Evolutionary conservation across 108 stramenopile genomes (phyloP).

Genomic region (Skeletonema tropicum): DNA sequence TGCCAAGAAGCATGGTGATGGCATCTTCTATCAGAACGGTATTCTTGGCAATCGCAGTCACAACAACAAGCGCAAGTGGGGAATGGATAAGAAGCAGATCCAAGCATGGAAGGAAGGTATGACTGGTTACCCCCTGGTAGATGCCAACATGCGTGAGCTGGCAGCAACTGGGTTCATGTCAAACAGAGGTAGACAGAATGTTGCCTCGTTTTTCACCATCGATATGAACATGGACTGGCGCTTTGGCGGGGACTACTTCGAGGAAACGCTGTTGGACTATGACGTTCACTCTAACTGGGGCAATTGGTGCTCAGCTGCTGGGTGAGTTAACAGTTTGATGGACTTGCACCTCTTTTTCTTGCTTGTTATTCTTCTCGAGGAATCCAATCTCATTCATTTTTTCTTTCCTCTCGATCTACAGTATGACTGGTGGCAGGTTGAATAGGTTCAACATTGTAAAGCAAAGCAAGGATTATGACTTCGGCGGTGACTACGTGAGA

Average conservation of each 20-base stretch:
- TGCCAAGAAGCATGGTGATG: slow-evolving; percentile 85
- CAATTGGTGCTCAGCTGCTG: slow-evolving; percentile 87
- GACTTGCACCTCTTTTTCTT: background rate
- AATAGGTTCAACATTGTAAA: slow-evolving; percentile 96
- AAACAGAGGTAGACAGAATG: slow-evolving; percentile 97
- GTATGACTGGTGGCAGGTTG: slow-evolving; percentile 93
- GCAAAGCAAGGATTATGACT: slow-evolving; percentile 95
- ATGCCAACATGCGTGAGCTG: slow-evolving; percentile 99
- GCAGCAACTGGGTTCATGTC: slow-evolving; percentile 95
- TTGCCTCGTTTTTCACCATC: slow-evolving; percentile 90
- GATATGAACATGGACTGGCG: slow-evolving; percentile 97
- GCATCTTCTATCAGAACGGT: slow-evolving; percentile 84
- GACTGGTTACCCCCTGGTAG: slow-evolving; percentile 92
- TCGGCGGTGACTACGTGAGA: slow-evolving; percentile 92
- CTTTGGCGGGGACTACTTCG: slow-evolving; percentile 93
- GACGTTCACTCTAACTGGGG: slow-evolving; percentile 96
- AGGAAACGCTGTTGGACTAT: slow-evolving; percentile 91
- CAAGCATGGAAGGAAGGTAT: slow-evolving; percentile 83
- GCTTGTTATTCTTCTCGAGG: background rate
- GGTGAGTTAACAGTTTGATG: background rate
- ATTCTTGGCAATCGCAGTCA: slow-evolving; percentile 46
- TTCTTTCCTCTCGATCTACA: slow-evolving; percentile 26
- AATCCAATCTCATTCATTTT: background rate
- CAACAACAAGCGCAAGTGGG: slow-evolving; percentile 53
- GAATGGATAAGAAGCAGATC: slow-evolving; percentile 61